Conservation (phyloP, 177 flowering plant species). For the Vitis hybrid region DNA sequence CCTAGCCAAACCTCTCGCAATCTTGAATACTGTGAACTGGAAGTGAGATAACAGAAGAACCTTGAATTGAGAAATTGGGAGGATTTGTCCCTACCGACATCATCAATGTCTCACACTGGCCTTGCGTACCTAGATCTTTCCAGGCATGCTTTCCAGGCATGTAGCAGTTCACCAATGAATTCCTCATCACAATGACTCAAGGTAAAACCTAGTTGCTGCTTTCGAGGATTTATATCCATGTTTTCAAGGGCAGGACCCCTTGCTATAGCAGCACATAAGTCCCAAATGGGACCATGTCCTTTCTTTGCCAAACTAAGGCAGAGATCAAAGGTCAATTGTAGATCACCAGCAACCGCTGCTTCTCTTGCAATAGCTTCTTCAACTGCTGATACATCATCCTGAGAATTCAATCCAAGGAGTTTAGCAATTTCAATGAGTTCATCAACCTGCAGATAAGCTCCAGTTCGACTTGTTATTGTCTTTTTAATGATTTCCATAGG, state of each 20-base stretch:
- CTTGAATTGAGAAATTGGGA: too few species aligned
- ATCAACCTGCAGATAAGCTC: conserved; percentile 84
- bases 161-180: too few species aligned
- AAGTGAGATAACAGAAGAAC: too few species aligned
- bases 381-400: conserved; percentile 73
- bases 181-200: too few species aligned
- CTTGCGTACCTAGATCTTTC: too few species aligned
- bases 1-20: too few species aligned
- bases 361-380: conserved; percentile 98
- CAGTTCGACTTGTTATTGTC: conserved; percentile 81
- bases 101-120: too few species aligned
- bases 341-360: conserved; percentile 95
- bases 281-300: conserved; percentile 92
- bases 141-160: too few species aligned
- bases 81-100: too few species aligned
- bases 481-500: conserved; percentile 89
- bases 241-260: conserved; percentile 90
- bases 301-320: conserved; percentile 88
- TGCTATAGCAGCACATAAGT: conserved; percentile 94
- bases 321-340: conserved; percentile 88
- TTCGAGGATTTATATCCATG: too few species aligned
- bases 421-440: conserved; percentile 86
- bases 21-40: too few species aligned
- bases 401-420: conserved; percentile 87
- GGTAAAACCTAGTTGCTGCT: too few species aligned